Conservation (phyloP, 1,139 yeast genomes). For the Yamadazyma triangularis region DNA sequence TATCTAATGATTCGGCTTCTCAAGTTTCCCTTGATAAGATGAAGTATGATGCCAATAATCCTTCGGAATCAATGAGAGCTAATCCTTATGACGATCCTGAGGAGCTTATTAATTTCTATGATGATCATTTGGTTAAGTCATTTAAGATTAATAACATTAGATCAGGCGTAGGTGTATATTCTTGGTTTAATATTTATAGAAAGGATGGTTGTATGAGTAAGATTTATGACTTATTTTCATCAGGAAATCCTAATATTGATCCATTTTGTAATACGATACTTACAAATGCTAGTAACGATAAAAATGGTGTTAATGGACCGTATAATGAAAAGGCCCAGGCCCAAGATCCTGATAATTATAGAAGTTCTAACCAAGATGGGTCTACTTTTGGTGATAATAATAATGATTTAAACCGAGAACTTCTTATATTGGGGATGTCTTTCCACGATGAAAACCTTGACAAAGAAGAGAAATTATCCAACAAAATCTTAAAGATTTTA, state of each 20-base stretch:
- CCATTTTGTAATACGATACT: neutral
- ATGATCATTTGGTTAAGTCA: no score
- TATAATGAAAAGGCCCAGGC: no score
- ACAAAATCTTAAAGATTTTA: slow-evolving; percentile 35
- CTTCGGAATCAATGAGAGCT: slow-evolving; percentile 19
- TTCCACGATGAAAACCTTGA: slow-evolving; percentile 27
- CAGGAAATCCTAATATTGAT: neutral
- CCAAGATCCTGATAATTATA: no score
- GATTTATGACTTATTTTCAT: slow-evolving; percentile 9
- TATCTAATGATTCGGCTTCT: slow-evolving; percentile 1
- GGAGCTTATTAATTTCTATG: slow-evolving; percentile 28
- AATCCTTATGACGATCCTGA: slow-evolving; percentile 23
- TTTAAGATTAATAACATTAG: slow-evolving; percentile 20
- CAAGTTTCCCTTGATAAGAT: slow-evolving; percentile 5
- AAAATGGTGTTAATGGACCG: no score
- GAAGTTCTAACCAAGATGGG: no score
- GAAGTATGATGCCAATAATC: slow-evolving; percentile 8
- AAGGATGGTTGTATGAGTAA: slow-evolving; percentile 23
- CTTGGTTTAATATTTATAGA: slow-evolving; percentile 36
- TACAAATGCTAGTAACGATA: no score
- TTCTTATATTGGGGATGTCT: no score
- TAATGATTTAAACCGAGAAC: neutral
- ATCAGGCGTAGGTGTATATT: slow-evolving; percentile 33
- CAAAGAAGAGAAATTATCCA: slow-evolving; percentile 24
- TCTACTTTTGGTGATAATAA: slow-evolving; percentile 1